These are phyloP conservation scores for Castanopsis chinensis DNA, from an alignment of 306 rosid genomes.

Conservation along the genomic window DNA sequence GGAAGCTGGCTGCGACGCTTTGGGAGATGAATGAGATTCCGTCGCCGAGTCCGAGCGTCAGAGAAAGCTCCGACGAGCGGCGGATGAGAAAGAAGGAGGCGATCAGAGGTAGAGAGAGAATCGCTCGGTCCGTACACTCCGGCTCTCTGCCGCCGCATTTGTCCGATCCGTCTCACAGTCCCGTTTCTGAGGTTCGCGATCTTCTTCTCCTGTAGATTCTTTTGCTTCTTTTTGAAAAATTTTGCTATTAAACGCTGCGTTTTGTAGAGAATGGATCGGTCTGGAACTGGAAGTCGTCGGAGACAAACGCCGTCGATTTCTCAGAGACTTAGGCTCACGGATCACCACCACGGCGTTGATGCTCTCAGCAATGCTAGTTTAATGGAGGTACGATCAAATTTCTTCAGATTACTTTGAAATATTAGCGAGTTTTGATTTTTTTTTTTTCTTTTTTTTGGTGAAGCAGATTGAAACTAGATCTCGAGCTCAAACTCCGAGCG, in stretches of 20 bases:
- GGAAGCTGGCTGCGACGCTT: conserved; percentile 95
- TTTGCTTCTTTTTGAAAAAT: background rate
- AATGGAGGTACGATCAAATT: conserved; percentile 69
- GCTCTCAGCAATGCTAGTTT: conserved; percentile 77
- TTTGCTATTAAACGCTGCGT: background rate
- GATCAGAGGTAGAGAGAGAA: conserved; percentile 55
- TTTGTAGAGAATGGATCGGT: conserved; percentile 84
- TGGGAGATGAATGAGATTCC: conserved; percentile 99
- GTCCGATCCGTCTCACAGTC: conserved; percentile 98
- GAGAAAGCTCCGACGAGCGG: conserved; percentile 44
- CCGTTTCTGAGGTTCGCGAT: conserved; percentile 71
- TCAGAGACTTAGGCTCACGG: conserved; percentile 59
- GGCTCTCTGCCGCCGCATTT: conserved; percentile 95
- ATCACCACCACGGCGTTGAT: conserved; percentile 57
- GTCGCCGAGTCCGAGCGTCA: conserved; percentile 68
- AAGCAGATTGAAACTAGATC: conserved; percentile 83
- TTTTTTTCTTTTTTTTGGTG: conserved; percentile 8
- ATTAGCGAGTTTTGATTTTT: background rate
- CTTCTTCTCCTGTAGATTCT: background rate
- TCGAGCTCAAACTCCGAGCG: conserved; percentile 66
- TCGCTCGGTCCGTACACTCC: conserved; percentile 67
- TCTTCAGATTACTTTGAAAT: background rate
- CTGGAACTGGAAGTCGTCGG: conserved; percentile 79
- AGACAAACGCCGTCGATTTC: conserved; percentile 68
- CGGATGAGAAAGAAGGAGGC: conserved; percentile 54